Conservation (phyloP, 768 basidiomycete species). For the Suillus fuscotomentosus region DNA sequence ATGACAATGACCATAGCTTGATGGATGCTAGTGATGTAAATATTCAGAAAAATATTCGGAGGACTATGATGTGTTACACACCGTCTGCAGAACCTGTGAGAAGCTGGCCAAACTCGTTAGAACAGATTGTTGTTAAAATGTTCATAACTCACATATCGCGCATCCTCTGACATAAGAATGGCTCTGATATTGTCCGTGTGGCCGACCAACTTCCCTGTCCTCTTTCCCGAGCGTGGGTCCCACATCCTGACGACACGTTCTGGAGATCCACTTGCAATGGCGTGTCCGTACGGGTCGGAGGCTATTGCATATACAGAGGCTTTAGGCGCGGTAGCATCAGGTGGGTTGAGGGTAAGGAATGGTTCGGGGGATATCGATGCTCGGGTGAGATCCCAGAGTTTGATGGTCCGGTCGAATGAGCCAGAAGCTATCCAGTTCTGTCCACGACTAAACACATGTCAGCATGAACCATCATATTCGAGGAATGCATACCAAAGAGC, state of each 20-base stretch:
- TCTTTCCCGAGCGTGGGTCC: slow-evolving; percentile 87
- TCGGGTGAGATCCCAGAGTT: slow-evolving; percentile 84
- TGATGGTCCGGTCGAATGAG: slow-evolving; percentile 92
- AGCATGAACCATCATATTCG: slow-evolving; percentile 12
- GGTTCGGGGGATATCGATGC: slow-evolving; percentile 43
- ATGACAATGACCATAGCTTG: slow-evolving; percentile 91
- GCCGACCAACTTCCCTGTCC: slow-evolving; percentile 84
- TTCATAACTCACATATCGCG: slow-evolving; percentile 72
- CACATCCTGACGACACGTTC: slow-evolving; percentile 89
- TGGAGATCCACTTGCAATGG: slow-evolving; percentile 87
- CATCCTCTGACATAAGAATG: slow-evolving; percentile 86
- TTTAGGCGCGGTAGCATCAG: slow-evolving; percentile 65
- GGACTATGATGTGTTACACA: slow-evolving; percentile 16
- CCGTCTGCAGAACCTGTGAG: slow-evolving; percentile 83
- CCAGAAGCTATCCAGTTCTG: slow-evolving; percentile 90
- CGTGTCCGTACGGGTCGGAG: slow-evolving; percentile 73
- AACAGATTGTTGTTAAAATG: neutral
- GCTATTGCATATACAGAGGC: slow-evolving; percentile 78
- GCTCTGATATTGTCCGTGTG: slow-evolving; percentile 97
- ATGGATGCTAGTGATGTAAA: slow-evolving; percentile 53
- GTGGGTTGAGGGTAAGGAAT: slow-evolving; percentile 62
- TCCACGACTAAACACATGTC: slow-evolving; percentile 50
- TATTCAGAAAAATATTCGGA: slow-evolving; percentile 8
- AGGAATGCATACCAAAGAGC: slow-evolving; percentile 55
- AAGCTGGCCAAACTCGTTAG: slow-evolving; percentile 40